A percentile compares a stretch with the other conserved stretches of the same genome.
phyloP scores from a whole-genome alignment of 2,329 filamentous ascomycete species.

The Plenodomus lindquistii region DNA sequence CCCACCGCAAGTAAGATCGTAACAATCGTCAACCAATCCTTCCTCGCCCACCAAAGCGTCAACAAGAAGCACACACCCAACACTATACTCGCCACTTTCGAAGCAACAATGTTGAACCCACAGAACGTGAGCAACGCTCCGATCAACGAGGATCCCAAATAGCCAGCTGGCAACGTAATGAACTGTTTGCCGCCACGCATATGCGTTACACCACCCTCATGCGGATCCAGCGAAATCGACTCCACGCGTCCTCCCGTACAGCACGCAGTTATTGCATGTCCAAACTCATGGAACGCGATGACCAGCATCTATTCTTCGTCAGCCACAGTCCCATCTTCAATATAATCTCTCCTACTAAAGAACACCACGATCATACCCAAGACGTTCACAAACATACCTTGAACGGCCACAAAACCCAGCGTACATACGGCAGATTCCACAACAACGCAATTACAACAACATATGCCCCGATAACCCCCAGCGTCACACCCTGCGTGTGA shows the following conservation, averaged over 20 bases:
- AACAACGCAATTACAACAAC: conserved; percentile 74
- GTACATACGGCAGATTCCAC: conserved; percentile 80
- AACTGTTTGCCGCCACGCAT: conserved; percentile 73
- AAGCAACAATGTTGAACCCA: conserved; percentile 79
- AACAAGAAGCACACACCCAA: conserved; percentile 74
- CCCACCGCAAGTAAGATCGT: conserved; percentile 73
- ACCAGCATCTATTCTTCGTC: conserved; percentile 59
- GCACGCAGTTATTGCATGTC: conserved; percentile 73
- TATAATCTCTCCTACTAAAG: neutral
- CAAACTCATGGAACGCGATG: conserved; percentile 80
- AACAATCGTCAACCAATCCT: conserved; percentile 75
- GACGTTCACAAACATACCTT: conserved; percentile 58
- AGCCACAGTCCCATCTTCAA: too few relatives aligned
- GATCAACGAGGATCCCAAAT: conserved; percentile 76
- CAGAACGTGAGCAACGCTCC: conserved; percentile 78
- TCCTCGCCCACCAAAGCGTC: conserved; percentile 81
- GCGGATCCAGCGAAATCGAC: conserved; percentile 73
- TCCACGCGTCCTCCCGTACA: conserved; percentile 75
- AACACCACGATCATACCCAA: neutral
- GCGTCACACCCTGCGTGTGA: conserved; percentile 70
- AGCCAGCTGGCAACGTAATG: conserved; percentile 76
- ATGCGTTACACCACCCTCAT: conserved; percentile 77
- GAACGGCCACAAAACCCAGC: conserved; percentile 77
- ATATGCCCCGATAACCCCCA: conserved; percentile 73
- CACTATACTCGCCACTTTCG: conserved; percentile 75